These are phyloP conservation scores for Fibroporia radiculosa DNA, from an alignment of 768 basidiomycete genomes.

Conservation along the genomic window DNA sequence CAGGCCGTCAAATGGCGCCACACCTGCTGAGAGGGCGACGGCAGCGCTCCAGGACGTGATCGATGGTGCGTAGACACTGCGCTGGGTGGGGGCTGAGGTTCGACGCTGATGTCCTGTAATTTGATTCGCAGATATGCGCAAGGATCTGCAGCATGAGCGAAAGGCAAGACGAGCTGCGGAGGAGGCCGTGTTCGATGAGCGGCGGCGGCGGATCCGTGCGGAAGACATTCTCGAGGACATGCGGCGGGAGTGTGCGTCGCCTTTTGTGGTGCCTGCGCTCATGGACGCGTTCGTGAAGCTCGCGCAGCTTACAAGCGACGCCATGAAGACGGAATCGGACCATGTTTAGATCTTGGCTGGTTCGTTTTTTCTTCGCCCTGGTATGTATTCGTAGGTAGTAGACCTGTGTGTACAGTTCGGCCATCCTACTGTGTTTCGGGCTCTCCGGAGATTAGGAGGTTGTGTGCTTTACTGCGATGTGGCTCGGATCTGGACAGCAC, in stretches of 20 bases:
- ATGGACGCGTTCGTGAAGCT: conserved; percentile 24
- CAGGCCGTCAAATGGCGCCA: background rate
- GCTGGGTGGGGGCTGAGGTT: background rate
- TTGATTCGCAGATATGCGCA: conserved; percentile 13
- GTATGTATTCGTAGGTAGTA: too few species aligned
- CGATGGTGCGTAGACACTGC: conserved; percentile 8
- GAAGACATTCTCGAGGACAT: conserved; percentile 19
- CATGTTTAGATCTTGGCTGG: too few species aligned
- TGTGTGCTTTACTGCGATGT: too few species aligned
- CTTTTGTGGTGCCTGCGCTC: conserved; percentile 25
- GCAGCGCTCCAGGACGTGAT: conserved; percentile 9
- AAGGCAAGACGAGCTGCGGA: conserved; percentile 16
- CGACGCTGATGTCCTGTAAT: background rate
- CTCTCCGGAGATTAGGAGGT: too few species aligned
- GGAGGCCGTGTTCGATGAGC: conserved; percentile 17
- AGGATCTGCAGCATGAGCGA: conserved; percentile 13
- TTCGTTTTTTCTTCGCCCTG: too few species aligned
- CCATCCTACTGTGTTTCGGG: too few species aligned
- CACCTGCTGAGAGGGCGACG: background rate
- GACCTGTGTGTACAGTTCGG: too few species aligned
- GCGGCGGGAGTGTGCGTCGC: conserved; percentile 19
- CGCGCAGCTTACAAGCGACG: conserved; percentile 20
- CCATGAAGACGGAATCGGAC: too few species aligned
- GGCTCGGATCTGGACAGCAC: too few species aligned
- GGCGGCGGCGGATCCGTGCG: conserved; percentile 14